phyloP scores from a whole-genome alignment of 2,329 filamentous ascomycete species.

The Ascosphaera apis region DNA sequence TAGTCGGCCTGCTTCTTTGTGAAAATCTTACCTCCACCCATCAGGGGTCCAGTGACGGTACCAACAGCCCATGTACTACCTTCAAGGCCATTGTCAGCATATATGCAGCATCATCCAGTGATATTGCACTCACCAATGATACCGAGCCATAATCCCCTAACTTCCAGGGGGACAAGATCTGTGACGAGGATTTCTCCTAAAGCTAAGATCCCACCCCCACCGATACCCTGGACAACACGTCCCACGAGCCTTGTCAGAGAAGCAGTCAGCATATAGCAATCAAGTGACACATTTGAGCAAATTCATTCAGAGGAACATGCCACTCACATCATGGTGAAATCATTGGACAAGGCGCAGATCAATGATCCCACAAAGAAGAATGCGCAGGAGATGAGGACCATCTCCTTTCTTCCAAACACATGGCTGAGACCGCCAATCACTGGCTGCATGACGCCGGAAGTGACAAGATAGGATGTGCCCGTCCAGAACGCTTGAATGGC shows the following conservation, averaged over 20 bases:
- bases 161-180: slow-evolving; percentile 20
- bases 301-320: too few relatives aligned
- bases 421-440: slow-evolving; percentile 27
- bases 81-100: too few relatives aligned
- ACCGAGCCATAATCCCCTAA: slow-evolving; percentile 19
- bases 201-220: slow-evolving; percentile 22
- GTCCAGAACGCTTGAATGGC: slow-evolving; percentile 39
- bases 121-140: too few relatives aligned
- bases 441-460: slow-evolving; percentile 18
- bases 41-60: slow-evolving; percentile 7
- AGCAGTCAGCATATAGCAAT: too few relatives aligned
- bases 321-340: slow-evolving; percentile 23
- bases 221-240: slow-evolving; percentile 21
- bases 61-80: slow-evolving; percentile 22
- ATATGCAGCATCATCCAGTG: too few relatives aligned
- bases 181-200: slow-evolving; percentile 22
- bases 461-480: slow-evolving; percentile 34
- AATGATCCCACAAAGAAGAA: slow-evolving; percentile 24
- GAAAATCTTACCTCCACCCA: too few relatives aligned
- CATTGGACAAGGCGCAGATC: slow-evolving; percentile 18
- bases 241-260: slow-evolving; percentile 24
- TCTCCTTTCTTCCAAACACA: slow-evolving; percentile 27
- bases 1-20: too few relatives aligned
- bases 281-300: too few relatives aligned
- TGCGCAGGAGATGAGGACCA: slow-evolving; percentile 17